Evolutionary conservation across 768 basidiomycete species (phyloP).

Genomic region (Rickenella mellea): DNA sequence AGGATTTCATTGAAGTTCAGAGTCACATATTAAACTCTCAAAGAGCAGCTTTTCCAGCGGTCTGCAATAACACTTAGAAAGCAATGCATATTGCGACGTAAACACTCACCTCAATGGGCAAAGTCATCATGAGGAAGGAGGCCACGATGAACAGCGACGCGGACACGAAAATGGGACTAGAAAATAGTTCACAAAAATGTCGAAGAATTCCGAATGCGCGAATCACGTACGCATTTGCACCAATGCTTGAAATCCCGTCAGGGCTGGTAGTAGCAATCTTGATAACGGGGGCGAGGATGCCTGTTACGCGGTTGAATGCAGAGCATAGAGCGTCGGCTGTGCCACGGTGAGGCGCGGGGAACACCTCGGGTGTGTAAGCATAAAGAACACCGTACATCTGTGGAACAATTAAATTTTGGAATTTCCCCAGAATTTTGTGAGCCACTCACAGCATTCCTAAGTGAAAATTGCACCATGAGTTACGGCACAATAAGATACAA

Average conservation of each 20-base stretch:
- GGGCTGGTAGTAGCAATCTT: constrained; percentile 33
- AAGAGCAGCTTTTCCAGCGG: constrained; percentile 25
- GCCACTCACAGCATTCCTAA: constrained; percentile 26
- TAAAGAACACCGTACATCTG: constrained; percentile 44
- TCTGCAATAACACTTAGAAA: constrained; percentile 9
- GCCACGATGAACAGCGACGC: constrained; percentile 36
- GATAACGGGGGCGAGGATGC: constrained; percentile 38
- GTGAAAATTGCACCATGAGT: not conserved
- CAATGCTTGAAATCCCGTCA: constrained; percentile 20
- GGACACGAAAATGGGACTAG: constrained; percentile 38
- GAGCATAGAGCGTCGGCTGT: constrained; percentile 42
- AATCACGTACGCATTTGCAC: constrained; percentile 26
- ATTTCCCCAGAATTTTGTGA: not conserved
- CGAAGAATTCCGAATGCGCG: not conserved
- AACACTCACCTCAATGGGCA: constrained; percentile 36
- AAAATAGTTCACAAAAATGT: not conserved
- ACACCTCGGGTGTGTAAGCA: constrained; percentile 52
- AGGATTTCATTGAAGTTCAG: too few species aligned
- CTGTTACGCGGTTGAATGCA: constrained; percentile 38
- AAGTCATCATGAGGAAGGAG: constrained; percentile 26
- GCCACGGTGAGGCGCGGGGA: constrained; percentile 47
- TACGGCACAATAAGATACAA: not conserved
- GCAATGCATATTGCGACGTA: not conserved
- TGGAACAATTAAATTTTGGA: constrained; percentile 2
- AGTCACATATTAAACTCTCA: too few species aligned